These are phyloP conservation scores for Ophiostoma pallidulum DNA, from an alignment of 2,329 filamentous ascomycete genomes.

Conservation along the genomic window DNA sequence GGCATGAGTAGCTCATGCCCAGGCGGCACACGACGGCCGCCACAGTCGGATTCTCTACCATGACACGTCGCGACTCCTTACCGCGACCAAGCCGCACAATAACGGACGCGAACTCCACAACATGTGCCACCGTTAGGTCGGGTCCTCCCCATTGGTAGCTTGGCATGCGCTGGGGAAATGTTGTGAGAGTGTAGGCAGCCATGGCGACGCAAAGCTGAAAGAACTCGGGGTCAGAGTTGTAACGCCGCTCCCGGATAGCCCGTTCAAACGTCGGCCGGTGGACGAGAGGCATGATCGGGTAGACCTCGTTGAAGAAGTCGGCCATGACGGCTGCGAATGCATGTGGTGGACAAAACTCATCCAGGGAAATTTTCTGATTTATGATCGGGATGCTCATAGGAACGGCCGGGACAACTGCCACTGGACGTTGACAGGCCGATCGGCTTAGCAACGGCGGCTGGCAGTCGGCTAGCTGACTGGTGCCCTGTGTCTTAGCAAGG, in stretches of 20 bases:
- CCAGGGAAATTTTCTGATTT: background rate
- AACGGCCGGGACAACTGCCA: background rate
- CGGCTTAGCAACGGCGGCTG: background rate
- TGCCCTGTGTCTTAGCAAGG: background rate
- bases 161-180: background rate
- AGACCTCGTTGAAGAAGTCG: conserved; percentile 2
- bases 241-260: background rate
- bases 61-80: background rate
- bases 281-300: background rate
- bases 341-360: background rate
- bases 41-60: background rate
- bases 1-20: conserved; percentile 1
- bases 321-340: conserved; percentile 2
- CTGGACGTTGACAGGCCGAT: background rate
- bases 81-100: conserved; percentile 1
- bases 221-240: background rate
- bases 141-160: background rate
- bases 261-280: background rate
- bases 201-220: conserved; percentile 1
- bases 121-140: background rate
- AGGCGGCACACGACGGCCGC: background rate
- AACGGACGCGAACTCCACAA: background rate
- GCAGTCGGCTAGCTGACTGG: too few relatives aligned
- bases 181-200: background rate
- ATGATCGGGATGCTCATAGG: background rate